Conservation (phyloP, 768 basidiomycete species). For the Suillus plorans region DNA sequence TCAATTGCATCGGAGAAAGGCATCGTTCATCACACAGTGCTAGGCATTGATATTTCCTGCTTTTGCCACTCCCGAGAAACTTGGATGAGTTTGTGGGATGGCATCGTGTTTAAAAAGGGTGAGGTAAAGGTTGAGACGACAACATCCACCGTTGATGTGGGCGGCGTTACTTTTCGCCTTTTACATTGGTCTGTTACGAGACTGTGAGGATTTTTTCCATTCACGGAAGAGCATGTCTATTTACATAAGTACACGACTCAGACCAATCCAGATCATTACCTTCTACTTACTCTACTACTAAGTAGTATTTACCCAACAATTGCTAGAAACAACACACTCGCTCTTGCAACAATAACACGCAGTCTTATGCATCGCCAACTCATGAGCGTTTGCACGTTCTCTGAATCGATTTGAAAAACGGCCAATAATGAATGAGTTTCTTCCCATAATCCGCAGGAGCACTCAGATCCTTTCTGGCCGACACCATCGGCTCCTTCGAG, state of each 20-base stretch:
- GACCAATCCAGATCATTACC: background rate
- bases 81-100: conserved; percentile 17
- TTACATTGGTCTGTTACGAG: background rate
- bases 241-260: background rate
- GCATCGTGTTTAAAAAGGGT: conserved; percentile 7
- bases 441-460: background rate
- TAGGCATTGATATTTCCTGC: conserved; percentile 12
- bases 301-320: background rate
- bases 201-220: background rate
- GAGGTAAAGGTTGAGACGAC: conserved; percentile 1
- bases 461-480: background rate
- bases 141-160: background rate
- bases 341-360: background rate
- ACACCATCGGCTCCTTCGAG: background rate
- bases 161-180: background rate
- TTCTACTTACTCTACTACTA: background rate
- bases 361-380: background rate
- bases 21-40: background rate
- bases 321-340: background rate
- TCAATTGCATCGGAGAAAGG: conserved; percentile 9
- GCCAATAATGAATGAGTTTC: background rate
- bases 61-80: conserved; percentile 16
- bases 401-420: background rate
- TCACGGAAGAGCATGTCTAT: background rate
- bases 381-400: too few relatives aligned